phyloP scores from a whole-genome alignment of 352 stramenopile species.

The Globisporangium cederbergense region DNA sequence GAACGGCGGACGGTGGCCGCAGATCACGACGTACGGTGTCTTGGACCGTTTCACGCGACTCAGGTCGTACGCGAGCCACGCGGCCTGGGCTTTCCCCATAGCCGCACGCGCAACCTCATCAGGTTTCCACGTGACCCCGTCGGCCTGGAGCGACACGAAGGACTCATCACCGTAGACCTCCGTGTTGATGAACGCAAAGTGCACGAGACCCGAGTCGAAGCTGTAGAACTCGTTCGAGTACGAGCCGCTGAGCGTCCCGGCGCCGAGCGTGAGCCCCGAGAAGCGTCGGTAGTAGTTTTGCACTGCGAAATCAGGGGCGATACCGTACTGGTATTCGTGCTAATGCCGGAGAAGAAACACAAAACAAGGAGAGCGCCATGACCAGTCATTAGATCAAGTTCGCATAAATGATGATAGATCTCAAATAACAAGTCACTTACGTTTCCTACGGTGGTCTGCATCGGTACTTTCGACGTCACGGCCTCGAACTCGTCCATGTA shows the following conservation, averaged over 20 bases:
- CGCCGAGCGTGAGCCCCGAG: slow-evolving; percentile 44
- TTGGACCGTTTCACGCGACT: slow-evolving; percentile 51
- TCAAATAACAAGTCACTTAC: slow-evolving; percentile 23
- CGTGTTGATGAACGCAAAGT: slow-evolving; percentile 80
- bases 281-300: slow-evolving; percentile 76
- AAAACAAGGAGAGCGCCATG: neutral
- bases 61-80: slow-evolving; percentile 72
- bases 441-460: slow-evolving; percentile 77
- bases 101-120: slow-evolving; percentile 37
- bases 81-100: slow-evolving; percentile 30
- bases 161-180: slow-evolving; percentile 73
- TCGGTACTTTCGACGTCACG: slow-evolving; percentile 55
- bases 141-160: slow-evolving; percentile 36
- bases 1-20: slow-evolving; percentile 65
- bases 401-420: neutral
- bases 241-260: slow-evolving; percentile 52
- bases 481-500: slow-evolving; percentile 72
- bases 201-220: slow-evolving; percentile 56
- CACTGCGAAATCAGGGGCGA: slow-evolving; percentile 47
- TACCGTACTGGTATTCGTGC: slow-evolving; percentile 70
- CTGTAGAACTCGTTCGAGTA: slow-evolving; percentile 75
- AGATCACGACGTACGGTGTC: slow-evolving; percentile 75
- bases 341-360: slow-evolving; percentile 18
- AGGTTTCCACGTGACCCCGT: slow-evolving; percentile 47
- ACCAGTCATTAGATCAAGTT: neutral